Evolutionary conservation across 2,329 filamentous ascomycete genomes (phyloP).

Genomic region (Helicocarpus griseus): DNA sequence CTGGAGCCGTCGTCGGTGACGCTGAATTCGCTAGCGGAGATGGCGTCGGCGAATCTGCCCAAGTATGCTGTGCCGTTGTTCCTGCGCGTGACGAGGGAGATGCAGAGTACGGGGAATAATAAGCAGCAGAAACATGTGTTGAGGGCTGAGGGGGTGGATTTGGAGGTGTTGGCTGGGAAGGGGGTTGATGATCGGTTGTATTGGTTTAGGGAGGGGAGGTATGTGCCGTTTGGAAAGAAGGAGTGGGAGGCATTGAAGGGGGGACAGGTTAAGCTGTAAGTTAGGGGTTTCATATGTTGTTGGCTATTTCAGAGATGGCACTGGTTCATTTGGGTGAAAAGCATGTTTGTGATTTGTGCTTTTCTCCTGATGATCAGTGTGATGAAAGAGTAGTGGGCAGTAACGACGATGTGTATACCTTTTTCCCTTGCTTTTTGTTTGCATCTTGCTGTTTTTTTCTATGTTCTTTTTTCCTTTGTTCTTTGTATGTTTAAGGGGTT

Average conservation of each 20-base stretch:
- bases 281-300: too few species aligned
- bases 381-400: too few species aligned
- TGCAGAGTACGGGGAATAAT: constrained; percentile 69
- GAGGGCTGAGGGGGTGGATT: constrained; percentile 65
- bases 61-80: constrained; percentile 71
- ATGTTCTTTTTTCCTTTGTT: too few species aligned
- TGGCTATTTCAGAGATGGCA: too few species aligned
- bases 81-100: constrained; percentile 54
- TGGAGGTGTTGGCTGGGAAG: constrained; percentile 25
- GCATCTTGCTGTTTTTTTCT: too few species aligned
- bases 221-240: constrained; percentile 54
- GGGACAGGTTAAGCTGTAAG: constrained; percentile 56
- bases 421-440: too few species aligned
- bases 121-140: constrained; percentile 77
- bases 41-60: constrained; percentile 52
- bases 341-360: too few species aligned
- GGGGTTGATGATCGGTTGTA: constrained; percentile 45
- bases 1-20: constrained; percentile 28
- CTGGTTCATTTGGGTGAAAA: too few species aligned
- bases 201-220: constrained; percentile 58
- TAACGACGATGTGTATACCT: too few species aligned
- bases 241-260: constrained; percentile 62
- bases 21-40: constrained; percentile 51
- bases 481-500: too few species aligned
- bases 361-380: too few species aligned